phyloP scores from a whole-genome alignment of 345 rosid genomes.

The Mercurialis annua region DNA sequence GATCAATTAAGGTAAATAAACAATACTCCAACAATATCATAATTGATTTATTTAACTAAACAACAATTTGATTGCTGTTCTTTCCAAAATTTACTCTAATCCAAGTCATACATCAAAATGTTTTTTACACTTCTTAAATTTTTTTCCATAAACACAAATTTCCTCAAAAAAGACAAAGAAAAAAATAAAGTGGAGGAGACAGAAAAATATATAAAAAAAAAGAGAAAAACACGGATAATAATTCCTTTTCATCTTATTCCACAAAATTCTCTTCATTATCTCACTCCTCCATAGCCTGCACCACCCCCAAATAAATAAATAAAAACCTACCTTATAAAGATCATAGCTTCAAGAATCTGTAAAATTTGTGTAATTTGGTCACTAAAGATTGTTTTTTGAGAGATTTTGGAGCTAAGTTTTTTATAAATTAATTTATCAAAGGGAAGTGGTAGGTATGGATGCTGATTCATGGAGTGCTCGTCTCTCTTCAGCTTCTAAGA shows the following conservation, averaged over 20 bases:
- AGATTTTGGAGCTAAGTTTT: neutral
- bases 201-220: neutral
- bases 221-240: constrained; percentile 1
- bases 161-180: neutral
- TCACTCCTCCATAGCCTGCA: constrained; percentile 10
- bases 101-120: too few species aligned
- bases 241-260: neutral
- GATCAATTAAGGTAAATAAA: too few species aligned
- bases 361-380: neutral
- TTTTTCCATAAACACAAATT: neutral
- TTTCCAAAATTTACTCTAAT: too few species aligned
- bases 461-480: constrained; percentile 87
- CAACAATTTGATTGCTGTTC: too few species aligned
- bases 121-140: too few species aligned
- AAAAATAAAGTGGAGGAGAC: neutral
- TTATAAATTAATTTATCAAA: neutral
- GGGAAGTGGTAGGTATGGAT: constrained; percentile 46
- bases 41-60: too few species aligned
- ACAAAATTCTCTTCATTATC: constrained; percentile 10
- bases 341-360: constrained; percentile 10
- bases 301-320: neutral
- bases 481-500: constrained; percentile 72
- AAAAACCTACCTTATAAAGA: neutral
- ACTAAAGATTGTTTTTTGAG: neutral
- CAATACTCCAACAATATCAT: too few species aligned